These are phyloP conservation scores for Geotrichum reessii DNA, from an alignment of 1,139 yeast genomes.

Conservation along the genomic window DNA sequence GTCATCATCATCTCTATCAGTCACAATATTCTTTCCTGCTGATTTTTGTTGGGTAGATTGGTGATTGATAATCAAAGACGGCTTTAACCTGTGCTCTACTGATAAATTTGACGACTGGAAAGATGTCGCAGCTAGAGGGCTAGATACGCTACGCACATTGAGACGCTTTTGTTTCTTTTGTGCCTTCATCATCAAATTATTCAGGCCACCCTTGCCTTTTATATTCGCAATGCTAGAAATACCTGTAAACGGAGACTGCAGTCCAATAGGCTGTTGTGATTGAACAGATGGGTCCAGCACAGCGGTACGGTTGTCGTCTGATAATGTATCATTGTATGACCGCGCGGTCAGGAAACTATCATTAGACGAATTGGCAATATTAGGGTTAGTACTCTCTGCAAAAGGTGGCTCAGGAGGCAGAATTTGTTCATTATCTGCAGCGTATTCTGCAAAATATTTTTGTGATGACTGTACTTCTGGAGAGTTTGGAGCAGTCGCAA, in stretches of 20 bases:
- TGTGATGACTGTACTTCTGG: not conserved
- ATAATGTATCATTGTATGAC: slow-evolving; percentile 9
- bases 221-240: not conserved
- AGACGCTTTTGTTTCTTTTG: not conserved
- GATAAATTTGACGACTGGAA: slow-evolving; percentile 1
- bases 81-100: not conserved
- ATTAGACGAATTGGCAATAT: slow-evolving; percentile 5
- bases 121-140: slow-evolving; percentile 1
- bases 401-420: slow-evolving; percentile 11
- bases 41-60: not conserved
- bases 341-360: slow-evolving; percentile 15
- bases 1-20: not conserved
- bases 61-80: not conserved
- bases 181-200: not conserved
- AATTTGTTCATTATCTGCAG: not conserved
- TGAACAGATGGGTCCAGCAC: slow-evolving; percentile 2
- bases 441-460: not conserved
- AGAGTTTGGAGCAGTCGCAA: not conserved
- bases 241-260: slow-evolving; percentile 5
- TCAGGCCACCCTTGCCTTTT: not conserved
- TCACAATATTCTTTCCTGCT: not conserved
- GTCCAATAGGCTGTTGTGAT: not conserved
- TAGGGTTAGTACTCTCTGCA: not conserved
- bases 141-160: slow-evolving; percentile 1
- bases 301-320: slow-evolving; percentile 1